Evolutionary conservation across 805 yeast species (phyloP), one percentile per base, ranked within the genome.

Genomic region (Wickerhamiella azyma): DNA sequence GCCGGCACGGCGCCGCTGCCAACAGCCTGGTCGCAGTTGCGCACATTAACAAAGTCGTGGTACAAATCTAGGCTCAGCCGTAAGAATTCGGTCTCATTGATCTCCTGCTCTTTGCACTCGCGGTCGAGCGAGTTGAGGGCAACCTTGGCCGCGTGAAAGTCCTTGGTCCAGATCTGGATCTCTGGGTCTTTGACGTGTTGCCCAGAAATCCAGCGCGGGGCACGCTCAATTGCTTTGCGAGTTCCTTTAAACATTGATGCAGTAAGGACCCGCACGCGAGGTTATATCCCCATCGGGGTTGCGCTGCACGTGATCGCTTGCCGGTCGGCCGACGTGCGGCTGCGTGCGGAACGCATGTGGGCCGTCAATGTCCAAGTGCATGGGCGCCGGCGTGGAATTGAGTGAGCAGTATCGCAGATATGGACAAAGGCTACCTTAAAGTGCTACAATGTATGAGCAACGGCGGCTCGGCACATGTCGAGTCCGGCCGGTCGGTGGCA

Each of bases 101-200:
- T 14, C 17, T 36, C 36, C n/a, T 37, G 28, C 32, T 35, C 35
- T 19, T 36, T 36, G 45, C 36, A 26, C 3, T 26, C 40, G 13
- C 45, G 45, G 14, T 42, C 45, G 16, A 42, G 7, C 17, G 40
- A 30, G 26, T 35, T 42, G 32, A 42, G 29, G 2, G 45, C 45
- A n/a, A 36, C 45, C 17, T 36, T 35, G 11, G 45, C 45, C 5
- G 45, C 45, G 14, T 16, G 24, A 14, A 42, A 42, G 39, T 42
- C 40, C 40, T 35, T 36, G 13, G 39, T 35, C 45, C 45, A 42
- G 28, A 42, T 42, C 26, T 35, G 21, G 11, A 29, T 36, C 19
- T 42, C 45, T 9, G 39, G 39, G 28, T 42, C 45, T 28, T 35
- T 42, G 16, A n/a, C 19, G 26, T 42, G 45, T 33, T 36, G 39